Conservation (phyloP, 169 alveolate genomes). For the Cryptosporidium bovis region DNA sequence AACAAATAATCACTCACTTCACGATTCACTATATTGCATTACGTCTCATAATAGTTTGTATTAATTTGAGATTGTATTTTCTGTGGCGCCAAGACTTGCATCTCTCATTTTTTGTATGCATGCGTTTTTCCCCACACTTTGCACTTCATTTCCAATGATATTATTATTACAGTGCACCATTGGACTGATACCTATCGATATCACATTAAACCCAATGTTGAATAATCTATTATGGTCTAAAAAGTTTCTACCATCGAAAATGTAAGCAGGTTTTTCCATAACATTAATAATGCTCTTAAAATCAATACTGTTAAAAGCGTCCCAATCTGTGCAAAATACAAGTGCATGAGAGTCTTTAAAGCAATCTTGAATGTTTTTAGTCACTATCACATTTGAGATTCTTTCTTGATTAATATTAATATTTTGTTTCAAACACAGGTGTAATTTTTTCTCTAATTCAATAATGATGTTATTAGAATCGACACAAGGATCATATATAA, state of each 20-base stretch:
- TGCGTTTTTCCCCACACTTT: too few relatives aligned
- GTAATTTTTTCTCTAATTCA: constrained; percentile 76
- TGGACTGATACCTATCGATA: constrained; percentile 76
- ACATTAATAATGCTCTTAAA: constrained; percentile 56
- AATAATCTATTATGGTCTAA: constrained; percentile 77
- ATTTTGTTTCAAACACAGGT: constrained; percentile 17
- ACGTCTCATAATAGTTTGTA: too few relatives aligned
- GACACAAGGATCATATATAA: constrained; percentile 88
- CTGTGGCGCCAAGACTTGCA: too few relatives aligned
- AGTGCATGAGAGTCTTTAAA: constrained; percentile 83
- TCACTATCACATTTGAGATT: background rate
- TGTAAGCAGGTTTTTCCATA: constrained; percentile 83
- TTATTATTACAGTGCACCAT: background rate
- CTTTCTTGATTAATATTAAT: background rate
- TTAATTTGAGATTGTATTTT: too few relatives aligned
- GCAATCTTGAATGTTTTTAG: constrained; percentile 76
- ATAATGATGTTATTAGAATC: constrained; percentile 57
- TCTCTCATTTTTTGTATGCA: too few relatives aligned
- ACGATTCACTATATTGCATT: too few relatives aligned
- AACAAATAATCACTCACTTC: too few relatives aligned
- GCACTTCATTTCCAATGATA: background rate
- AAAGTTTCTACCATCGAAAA: constrained; percentile 89
- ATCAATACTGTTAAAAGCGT: constrained; percentile 78
- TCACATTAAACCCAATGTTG: constrained; percentile 80
- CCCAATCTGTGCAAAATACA: constrained; percentile 92